These are phyloP conservation scores for Kockiozyma suomiensis DNA, from an alignment of 805 yeast species.

Conservation along the genomic window DNA sequence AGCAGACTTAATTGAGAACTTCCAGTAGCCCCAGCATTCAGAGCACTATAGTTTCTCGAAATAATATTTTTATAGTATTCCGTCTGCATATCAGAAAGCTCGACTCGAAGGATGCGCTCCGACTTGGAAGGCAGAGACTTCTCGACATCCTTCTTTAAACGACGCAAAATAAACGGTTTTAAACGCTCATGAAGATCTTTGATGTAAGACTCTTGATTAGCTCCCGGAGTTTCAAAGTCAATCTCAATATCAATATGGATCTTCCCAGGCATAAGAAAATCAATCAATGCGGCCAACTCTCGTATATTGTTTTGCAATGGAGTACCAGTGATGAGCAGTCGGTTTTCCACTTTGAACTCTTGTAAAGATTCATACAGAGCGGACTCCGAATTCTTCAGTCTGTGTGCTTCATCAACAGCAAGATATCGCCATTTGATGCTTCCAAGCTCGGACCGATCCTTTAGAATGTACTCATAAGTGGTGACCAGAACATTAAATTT, in stretches of 20 bases:
- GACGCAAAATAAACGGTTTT: slow-evolving; percentile 88
- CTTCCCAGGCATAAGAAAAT: slow-evolving; percentile 95
- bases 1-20: slow-evolving; percentile 79
- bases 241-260: slow-evolving; percentile 90
- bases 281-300: slow-evolving; percentile 91
- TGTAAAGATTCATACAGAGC: slow-evolving; percentile 86
- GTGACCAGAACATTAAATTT: slow-evolving; percentile 92
- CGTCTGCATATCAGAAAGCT: slow-evolving; percentile 91
- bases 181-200: slow-evolving; percentile 79
- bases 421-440: slow-evolving; percentile 89
- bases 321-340: slow-evolving; percentile 94
- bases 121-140: slow-evolving; percentile 94
- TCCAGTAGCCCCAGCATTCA: slow-evolving; percentile 79
- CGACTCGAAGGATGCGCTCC: slow-evolving; percentile 93
- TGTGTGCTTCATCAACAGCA: slow-evolving; percentile 98
- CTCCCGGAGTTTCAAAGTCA: slow-evolving; percentile 88
- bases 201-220: slow-evolving; percentile 84
- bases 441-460: slow-evolving; percentile 82
- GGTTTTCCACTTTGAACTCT: slow-evolving; percentile 79
- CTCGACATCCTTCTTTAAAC: slow-evolving; percentile 96
- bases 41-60: slow-evolving; percentile 87
- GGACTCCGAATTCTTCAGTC: slow-evolving; percentile 90
- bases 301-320: slow-evolving; percentile 95
- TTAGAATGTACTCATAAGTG: slow-evolving; percentile 93
- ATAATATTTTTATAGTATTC: slow-evolving; percentile 92